Evolutionary conservation across 306 rosid genomes (phyloP).

Genomic region (Cicer cuneatum): DNA sequence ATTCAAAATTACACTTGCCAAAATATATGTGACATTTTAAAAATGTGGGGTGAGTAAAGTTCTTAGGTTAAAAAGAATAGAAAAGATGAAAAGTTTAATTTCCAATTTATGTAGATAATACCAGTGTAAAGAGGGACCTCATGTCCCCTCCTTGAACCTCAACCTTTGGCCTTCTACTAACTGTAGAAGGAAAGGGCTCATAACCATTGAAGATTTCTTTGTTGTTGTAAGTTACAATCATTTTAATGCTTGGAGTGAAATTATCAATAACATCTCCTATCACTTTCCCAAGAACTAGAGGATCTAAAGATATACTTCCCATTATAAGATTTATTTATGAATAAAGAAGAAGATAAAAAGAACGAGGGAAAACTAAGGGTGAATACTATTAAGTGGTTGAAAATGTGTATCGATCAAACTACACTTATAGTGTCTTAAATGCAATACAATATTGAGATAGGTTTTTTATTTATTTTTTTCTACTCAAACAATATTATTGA

Average conservation of each 20-base stretch:
- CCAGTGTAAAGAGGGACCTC: constrained; percentile 90
- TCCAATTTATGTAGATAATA: constrained; percentile 21
- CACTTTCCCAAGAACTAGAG: constrained; percentile 77
- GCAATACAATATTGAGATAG: too few species aligned
- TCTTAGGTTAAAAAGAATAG: too few species aligned
- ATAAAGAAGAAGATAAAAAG: not conserved
- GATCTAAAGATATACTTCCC: constrained; percentile 60
- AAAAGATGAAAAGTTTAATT: too few species aligned
- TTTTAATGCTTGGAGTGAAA: constrained; percentile 61
- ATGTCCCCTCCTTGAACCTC: constrained; percentile 75
- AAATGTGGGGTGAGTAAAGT: too few species aligned
- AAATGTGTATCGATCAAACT: not conserved
- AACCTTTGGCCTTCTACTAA: constrained; percentile 70
- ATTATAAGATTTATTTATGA: constrained; percentile 8
- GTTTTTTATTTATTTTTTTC: too few species aligned
- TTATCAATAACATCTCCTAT: constrained; percentile 86
- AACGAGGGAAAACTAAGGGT: not conserved
- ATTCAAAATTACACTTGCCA: too few species aligned
- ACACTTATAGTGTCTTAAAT: too few species aligned
- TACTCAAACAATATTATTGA: too few species aligned
- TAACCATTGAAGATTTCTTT: constrained; percentile 79
- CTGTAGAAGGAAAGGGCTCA: constrained; percentile 74
- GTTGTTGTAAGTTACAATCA: constrained; percentile 60
- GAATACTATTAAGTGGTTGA: not conserved
- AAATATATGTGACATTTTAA: too few species aligned